These are phyloP conservation scores for Cryphonectria japonica DNA, from an alignment of 2,329 filamentous ascomycete species.

Conservation along the genomic window DNA sequence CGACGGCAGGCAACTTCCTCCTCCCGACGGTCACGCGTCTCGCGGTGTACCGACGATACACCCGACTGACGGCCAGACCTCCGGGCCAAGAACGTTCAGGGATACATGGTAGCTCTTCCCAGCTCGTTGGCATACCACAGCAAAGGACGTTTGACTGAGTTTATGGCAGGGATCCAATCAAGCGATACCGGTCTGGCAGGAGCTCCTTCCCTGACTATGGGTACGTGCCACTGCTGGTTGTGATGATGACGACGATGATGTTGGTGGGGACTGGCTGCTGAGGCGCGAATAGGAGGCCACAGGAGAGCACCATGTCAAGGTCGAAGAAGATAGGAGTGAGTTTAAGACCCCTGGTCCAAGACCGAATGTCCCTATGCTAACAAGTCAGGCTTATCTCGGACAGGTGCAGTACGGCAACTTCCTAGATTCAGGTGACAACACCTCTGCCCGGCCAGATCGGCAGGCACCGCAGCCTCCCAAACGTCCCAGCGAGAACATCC, in stretches of 20 bases:
- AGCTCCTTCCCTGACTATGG: slow-evolving; percentile 49
- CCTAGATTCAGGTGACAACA: neutral
- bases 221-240: slow-evolving; percentile 34
- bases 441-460: neutral
- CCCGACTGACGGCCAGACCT: neutral
- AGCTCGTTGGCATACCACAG: neutral
- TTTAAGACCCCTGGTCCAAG: neutral
- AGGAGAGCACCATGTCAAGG: slow-evolving; percentile 14
- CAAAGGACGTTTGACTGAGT: slow-evolving; percentile 12
- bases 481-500: slow-evolving; percentile 14
- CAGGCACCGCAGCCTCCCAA: neutral
- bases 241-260: slow-evolving; percentile 10
- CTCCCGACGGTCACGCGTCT: neutral
- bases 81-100: neutral
- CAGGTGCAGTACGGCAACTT: slow-evolving; percentile 8
- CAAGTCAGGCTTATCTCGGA: neutral
- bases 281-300: slow-evolving; percentile 20
- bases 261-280: neutral
- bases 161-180: slow-evolving; percentile 24
- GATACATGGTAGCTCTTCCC: slow-evolving; percentile 6
- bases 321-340: slow-evolving; percentile 7
- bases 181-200: slow-evolving; percentile 41
- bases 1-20: neutral
- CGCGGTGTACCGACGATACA: neutral
- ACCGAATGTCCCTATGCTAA: neutral